A percentile compares a stretch with the other conserved stretches of the same genome.
Evolutionary conservation across 2,329 filamentous ascomycete genomes (phyloP).

Genomic region (Elsinoe necatrix): DNA sequence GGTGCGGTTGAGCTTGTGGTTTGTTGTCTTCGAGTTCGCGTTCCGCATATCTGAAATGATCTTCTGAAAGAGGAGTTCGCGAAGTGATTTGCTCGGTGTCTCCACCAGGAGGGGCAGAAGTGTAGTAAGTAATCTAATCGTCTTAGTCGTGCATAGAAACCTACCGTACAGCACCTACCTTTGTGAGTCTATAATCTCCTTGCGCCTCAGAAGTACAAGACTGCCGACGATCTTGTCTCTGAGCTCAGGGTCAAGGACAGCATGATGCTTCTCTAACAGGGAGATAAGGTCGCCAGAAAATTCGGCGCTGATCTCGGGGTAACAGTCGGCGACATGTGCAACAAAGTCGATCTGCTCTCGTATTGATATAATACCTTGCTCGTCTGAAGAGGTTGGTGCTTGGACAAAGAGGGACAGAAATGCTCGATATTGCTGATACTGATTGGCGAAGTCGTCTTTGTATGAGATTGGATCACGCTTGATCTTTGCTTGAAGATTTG

Average conservation of each 20-base stretch:
- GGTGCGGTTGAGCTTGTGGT: constrained; percentile 86
- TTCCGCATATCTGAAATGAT: constrained; percentile 85
- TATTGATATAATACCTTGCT: constrained; percentile 72
- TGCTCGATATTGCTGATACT: constrained; percentile 86
- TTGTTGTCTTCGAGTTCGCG: constrained; percentile 76
- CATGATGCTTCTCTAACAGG: constrained; percentile 75
- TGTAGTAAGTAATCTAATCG: constrained; percentile 61
- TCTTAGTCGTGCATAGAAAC: constrained; percentile 15
- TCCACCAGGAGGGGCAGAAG: constrained; percentile 89
- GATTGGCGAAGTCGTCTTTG: constrained; percentile 75
- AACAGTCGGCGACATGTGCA: constrained; percentile 88
- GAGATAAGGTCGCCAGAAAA: constrained; percentile 76
- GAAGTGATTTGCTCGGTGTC: constrained; percentile 85
- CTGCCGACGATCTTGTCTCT: constrained; percentile 92
- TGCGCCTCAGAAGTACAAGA: constrained; percentile 76
- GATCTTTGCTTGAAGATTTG: constrained; percentile 87
- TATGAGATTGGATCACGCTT: constrained; percentile 83
- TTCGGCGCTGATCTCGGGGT: constrained; percentile 65
- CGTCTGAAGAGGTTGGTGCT: constrained; percentile 67
- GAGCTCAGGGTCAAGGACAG: constrained; percentile 70
- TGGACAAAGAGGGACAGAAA: constrained; percentile 86
- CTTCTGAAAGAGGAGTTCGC: constrained; percentile 76
- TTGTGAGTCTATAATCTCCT: constrained; percentile 82
- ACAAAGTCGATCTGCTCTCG: constrained; percentile 90
- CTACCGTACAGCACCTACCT: constrained; percentile 34